Conservation (phyloP, 1,139 yeast species). For the Pichia sp. region DNA sequence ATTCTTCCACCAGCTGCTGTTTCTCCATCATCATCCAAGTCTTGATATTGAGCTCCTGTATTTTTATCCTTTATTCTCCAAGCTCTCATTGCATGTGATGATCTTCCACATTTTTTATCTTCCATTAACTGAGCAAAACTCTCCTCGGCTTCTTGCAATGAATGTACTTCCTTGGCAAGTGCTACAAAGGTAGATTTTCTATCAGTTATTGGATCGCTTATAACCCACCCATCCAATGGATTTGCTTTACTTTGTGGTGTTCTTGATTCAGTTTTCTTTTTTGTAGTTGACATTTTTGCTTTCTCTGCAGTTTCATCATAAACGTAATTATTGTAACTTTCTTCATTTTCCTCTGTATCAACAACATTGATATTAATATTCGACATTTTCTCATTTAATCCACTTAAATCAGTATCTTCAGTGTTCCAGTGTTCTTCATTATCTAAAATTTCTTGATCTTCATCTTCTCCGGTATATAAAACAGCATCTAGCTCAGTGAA, state of each 20-base stretch:
- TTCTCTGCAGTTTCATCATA: slow-evolving; percentile 27
- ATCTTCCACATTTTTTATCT: slow-evolving; percentile 61
- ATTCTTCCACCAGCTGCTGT: slow-evolving; percentile 91
- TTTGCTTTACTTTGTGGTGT: slow-evolving; percentile 25
- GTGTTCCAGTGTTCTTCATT: slow-evolving; percentile 23
- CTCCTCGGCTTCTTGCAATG: slow-evolving; percentile 59
- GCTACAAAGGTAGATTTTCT: slow-evolving; percentile 84
- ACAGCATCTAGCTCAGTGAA: slow-evolving; percentile 58
- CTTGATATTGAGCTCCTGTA: slow-evolving; percentile 57
- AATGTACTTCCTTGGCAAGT: slow-evolving; percentile 53
- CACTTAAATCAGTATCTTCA: slow-evolving; percentile 5
- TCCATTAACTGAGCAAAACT: slow-evolving; percentile 46
- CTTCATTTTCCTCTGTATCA: slow-evolving; percentile 11
- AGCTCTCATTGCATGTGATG: slow-evolving; percentile 79
- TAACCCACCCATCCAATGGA: slow-evolving; percentile 62
- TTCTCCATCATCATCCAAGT: slow-evolving; percentile 96
- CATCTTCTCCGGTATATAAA: slow-evolving; percentile 36
- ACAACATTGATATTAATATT: background rate
- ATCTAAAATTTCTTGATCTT: slow-evolving; percentile 26
- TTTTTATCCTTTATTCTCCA: slow-evolving; percentile 59
- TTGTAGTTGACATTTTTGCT: slow-evolving; percentile 14
- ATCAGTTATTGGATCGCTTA: slow-evolving; percentile 72
- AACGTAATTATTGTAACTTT: slow-evolving; percentile 17
- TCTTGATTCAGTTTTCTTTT: slow-evolving; percentile 1
- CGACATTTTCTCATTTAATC: background rate